phyloP scores from a whole-genome alignment of 805 yeast species.

The Grigorovia transvaalensis region DNA sequence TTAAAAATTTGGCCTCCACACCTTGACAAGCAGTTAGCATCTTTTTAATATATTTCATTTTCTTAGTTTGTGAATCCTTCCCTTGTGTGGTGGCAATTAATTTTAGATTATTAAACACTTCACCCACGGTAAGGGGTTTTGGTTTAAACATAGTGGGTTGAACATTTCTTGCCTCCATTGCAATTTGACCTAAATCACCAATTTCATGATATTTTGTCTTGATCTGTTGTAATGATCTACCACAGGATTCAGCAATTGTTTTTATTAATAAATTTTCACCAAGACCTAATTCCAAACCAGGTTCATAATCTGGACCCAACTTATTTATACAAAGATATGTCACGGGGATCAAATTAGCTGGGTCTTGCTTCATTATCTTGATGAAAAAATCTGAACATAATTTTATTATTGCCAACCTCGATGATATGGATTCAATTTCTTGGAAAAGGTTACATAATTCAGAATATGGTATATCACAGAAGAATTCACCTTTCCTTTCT shows the following conservation, averaged over 20 bases:
- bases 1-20: conserved; percentile 80
- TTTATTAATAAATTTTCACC: conserved; percentile 86
- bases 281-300: conserved; percentile 79
- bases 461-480: conserved; percentile 26
- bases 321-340: conserved; percentile 81
- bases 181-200: conserved; percentile 89
- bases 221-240: conserved; percentile 60
- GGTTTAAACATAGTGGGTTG: conserved; percentile 95
- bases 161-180: conserved; percentile 67
- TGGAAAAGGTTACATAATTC: conserved; percentile 56
- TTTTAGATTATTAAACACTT: conserved; percentile 64
- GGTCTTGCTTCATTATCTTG: conserved; percentile 46
- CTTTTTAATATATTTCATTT: conserved; percentile 68
- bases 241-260: conserved; percentile 84
- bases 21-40: conserved; percentile 80
- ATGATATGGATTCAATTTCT: conserved; percentile 66
- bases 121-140: conserved; percentile 58
- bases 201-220: conserved; percentile 63
- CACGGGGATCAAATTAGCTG: conserved; percentile 49
- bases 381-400: conserved; percentile 63
- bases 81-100: conserved; percentile 75
- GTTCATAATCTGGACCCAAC: conserved; percentile 89
- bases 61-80: conserved; percentile 66
- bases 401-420: conserved; percentile 72
- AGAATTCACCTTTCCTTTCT: background rate